phyloP scores from a whole-genome alignment of 176 grass and related monocot genomes.

The Chrysopogon serrulatus region DNA sequence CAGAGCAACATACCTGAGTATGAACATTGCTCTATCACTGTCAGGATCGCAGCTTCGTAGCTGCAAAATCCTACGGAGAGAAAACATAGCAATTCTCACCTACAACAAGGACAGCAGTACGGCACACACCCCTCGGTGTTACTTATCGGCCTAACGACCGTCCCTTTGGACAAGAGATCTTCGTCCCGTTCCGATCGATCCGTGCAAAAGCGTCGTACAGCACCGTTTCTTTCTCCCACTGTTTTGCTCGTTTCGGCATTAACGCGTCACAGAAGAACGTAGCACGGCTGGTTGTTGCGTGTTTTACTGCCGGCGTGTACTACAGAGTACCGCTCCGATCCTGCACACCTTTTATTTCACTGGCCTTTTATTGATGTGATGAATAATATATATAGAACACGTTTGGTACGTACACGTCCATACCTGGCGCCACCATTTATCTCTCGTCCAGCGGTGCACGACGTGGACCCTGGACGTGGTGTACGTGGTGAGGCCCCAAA shows the following conservation, averaged over 20 bases:
- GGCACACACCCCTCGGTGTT: neutral
- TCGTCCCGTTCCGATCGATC: neutral
- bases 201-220: neutral
- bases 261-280: neutral
- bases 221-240: neutral
- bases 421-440: neutral
- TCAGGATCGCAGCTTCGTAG: too few relatives aligned
- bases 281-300: conserved; percentile 8
- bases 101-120: neutral
- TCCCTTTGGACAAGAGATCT: neutral
- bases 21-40: too few relatives aligned
- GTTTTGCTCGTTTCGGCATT: neutral
- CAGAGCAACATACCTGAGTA: too few relatives aligned
- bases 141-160: neutral
- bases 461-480: too few relatives aligned
- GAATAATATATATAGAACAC: too few relatives aligned
- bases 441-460: neutral
- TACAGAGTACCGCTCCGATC: neutral
- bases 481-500: neutral
- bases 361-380: neutral
- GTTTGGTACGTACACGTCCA: neutral
- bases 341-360: neutral
- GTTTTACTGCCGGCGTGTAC: neutral
- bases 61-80: neutral
- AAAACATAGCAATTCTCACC: neutral